These are phyloP conservation scores for Coleophoma crateriformis DNA, from an alignment of 2,329 filamentous ascomycete species.

Conservation along the genomic window DNA sequence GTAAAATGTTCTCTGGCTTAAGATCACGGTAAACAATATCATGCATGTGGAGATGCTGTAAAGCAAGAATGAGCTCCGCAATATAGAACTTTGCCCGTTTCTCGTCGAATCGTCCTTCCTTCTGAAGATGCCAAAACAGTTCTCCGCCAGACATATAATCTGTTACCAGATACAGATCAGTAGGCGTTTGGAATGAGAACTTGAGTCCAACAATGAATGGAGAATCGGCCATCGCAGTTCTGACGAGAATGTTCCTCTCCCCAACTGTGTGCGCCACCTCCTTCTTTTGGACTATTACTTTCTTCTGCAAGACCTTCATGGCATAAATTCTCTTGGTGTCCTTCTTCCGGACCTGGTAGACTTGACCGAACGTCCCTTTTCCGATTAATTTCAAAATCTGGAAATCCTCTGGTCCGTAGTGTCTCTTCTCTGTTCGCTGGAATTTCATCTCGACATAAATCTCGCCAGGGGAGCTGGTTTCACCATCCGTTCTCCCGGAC, in stretches of 20 bases:
- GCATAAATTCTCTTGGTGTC: conserved; percentile 95
- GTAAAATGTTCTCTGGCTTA: conserved; percentile 94
- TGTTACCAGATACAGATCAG: conserved; percentile 95
- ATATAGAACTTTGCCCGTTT: conserved; percentile 97
- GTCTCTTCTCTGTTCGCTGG: conserved; percentile 81
- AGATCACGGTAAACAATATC: conserved; percentile 97
- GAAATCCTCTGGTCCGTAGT: conserved; percentile 93
- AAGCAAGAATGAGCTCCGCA: conserved; percentile 89
- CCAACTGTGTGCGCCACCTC: conserved; percentile 96
- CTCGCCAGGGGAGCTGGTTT: conserved; percentile 73
- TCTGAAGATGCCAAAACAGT: conserved; percentile 97
- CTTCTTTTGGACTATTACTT: conserved; percentile 99
- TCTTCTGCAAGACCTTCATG: conserved; percentile 99
- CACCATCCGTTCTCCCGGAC: conserved; percentile 69
- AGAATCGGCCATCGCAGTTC: conserved; percentile 91
- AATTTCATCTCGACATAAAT: conserved; percentile 83
- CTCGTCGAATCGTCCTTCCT: conserved; percentile 93
- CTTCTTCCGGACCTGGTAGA: conserved; percentile 97
- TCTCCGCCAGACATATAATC: conserved; percentile 99
- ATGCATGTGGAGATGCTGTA: conserved; percentile 92
- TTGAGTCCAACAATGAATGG: conserved; percentile 97
- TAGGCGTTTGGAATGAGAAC: conserved; percentile 97
- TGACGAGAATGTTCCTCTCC: conserved; percentile 93
- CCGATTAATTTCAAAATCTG: conserved; percentile 94
- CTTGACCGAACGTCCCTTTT: conserved; percentile 96